Conservation (phyloP, 1,284 basidiomycete species). For the Apiotrichum akiyoshidainum region DNA sequence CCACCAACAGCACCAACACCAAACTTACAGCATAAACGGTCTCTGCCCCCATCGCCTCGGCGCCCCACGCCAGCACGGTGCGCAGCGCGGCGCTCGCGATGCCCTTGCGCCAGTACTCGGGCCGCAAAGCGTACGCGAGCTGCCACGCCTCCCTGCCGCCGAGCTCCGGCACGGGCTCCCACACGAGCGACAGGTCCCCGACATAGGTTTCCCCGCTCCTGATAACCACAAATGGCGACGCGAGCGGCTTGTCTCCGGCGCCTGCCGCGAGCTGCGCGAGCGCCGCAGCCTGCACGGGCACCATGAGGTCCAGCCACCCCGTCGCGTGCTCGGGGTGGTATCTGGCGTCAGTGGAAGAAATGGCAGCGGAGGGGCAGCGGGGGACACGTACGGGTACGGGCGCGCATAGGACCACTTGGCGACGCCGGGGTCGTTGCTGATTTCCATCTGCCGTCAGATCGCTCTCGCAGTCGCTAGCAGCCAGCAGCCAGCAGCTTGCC, state of each 20-base stretch:
- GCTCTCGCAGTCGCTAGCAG: too few relatives aligned
- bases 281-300: background rate
- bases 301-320: background rate
- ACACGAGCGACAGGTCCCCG: slow-evolving; percentile 1
- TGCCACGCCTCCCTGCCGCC: background rate
- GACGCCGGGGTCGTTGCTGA: slow-evolving; percentile 2
- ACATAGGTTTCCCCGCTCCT: background rate
- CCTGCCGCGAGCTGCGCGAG: background rate
- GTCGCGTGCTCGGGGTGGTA: background rate
- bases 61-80: background rate
- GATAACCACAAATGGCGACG: slow-evolving; percentile 5
- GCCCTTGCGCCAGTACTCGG: background rate
- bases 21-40: background rate
- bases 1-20: background rate
- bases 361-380: too few relatives aligned
- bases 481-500: too few relatives aligned
- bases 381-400: background rate
- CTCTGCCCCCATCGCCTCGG: background rate
- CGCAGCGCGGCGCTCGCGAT: background rate
- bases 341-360: background rate
- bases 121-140: slow-evolving; percentile 1
- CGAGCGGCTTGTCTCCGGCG: background rate
- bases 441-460: background rate
- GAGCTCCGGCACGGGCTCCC: background rate
- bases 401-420: slow-evolving; percentile 2